Base-by-base conservation (phyloP, 768 basidiomycete genomes). In the Termitomyces sp. region DNA sequence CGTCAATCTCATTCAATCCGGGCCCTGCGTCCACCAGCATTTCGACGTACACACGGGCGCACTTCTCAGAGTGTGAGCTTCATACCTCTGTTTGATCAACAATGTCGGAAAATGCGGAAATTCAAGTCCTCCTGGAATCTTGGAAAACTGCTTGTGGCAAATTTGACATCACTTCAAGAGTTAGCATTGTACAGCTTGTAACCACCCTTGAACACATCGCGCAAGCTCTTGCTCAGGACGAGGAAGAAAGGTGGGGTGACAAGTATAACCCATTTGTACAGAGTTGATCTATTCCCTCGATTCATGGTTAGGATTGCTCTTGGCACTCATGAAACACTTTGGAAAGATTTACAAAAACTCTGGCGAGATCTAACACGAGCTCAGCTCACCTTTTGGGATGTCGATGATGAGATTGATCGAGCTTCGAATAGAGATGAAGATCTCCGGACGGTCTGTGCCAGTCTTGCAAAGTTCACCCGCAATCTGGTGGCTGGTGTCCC, bases 401-500 rank as follows among this genome's bases (percentile, higher is more conserved):
- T 70, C 29, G 76, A 77, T 36, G 78, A 79, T 29, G 73, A 73
- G 22, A 33, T 47, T 35, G 60, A 66, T 54, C 58, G 46, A 52
- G 50, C 57, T 52, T 62, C 64, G 50, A 64, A 63, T 50, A 66
- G 73, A 46, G 67, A 75, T 52, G 56, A 64, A 11, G 60, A 65
- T 25, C 73, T 79, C 7, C 73, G 72, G 46, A 59, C 62, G 0
- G 66, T 84, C 11, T 77, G 78, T 55, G 70, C 70, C n/a, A 76
- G 73, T 60, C 63, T 92, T 20, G 87, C 85, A 7, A 87, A 83
- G 63, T 86, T 95, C 64, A 92, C 90, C 13, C 80, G 94, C 56
- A 95, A 97, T 66, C 70, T 94, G 10, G 84, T 91, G 32, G 91
- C 91, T 10, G 89, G 85, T 6, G 79, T 85, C 15, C 77, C 82